Percentiles rank a stretch among this genome's conserved stretches.
phyloP scores from a whole-genome alignment of 768 basidiomycete genomes.

The Kondoa malvinella region DNA sequence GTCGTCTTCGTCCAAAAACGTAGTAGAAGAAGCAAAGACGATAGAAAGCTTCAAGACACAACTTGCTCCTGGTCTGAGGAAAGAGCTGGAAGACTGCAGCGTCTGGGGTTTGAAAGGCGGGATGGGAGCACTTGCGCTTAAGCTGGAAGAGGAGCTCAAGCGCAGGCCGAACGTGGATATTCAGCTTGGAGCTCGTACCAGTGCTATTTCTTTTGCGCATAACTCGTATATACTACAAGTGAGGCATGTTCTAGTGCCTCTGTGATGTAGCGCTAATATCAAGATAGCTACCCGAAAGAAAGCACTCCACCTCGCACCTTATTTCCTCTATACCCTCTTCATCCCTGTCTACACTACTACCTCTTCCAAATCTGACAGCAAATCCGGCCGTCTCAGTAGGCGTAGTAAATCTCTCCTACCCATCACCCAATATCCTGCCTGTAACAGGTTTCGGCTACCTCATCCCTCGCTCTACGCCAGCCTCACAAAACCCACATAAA shows the following conservation, averaged over 20 bases:
- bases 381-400: slow-evolving; percentile 64
- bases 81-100: slow-evolving; percentile 37
- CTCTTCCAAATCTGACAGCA: slow-evolving; percentile 42
- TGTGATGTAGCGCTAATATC: slow-evolving; percentile 8
- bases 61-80: slow-evolving; percentile 12
- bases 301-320: slow-evolving; percentile 38
- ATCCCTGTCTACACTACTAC: slow-evolving; percentile 37
- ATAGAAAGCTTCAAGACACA: slow-evolving; percentile 8
- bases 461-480: slow-evolving; percentile 45
- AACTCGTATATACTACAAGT: neutral
- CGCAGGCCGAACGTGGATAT: slow-evolving; percentile 45
- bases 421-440: slow-evolving; percentile 32
- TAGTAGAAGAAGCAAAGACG: slow-evolving; percentile 18
- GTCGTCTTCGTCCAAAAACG: slow-evolving; percentile 12
- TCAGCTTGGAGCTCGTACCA: slow-evolving; percentile 36
- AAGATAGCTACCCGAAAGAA: slow-evolving; percentile 1
- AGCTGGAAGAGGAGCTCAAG: slow-evolving; percentile 40
- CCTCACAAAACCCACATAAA: slow-evolving; percentile 33
- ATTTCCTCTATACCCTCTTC: slow-evolving; percentile 58
- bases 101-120: slow-evolving; percentile 72
- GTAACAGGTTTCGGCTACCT: slow-evolving; percentile 89
- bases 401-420: slow-evolving; percentile 78
- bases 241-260: slow-evolving; percentile 11
- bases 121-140: slow-evolving; percentile 47
- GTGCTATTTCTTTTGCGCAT: slow-evolving; percentile 25